Evolutionary conservation across 352 stramenopile genomes (phyloP).

Genomic region (Halophytophthora polymorphica): DNA sequence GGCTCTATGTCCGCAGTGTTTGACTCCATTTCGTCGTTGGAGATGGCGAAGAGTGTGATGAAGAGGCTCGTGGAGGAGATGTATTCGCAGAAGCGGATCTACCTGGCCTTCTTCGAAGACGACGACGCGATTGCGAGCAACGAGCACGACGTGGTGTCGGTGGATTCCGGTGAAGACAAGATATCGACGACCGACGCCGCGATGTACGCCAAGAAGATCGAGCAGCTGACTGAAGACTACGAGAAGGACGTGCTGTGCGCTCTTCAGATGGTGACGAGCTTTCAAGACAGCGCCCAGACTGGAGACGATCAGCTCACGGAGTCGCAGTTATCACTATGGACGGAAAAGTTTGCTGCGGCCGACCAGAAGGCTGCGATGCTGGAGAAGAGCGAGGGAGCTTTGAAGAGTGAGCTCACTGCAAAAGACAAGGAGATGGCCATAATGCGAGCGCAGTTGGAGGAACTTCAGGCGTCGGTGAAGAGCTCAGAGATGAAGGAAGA

Average conservation of each 20-base stretch:
- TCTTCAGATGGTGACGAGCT: constrained; percentile 35
- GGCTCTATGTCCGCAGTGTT: constrained; percentile 31
- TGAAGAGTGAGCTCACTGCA: constrained; percentile 24
- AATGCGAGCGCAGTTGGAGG: constrained; percentile 24
- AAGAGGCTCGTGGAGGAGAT: constrained; percentile 48
- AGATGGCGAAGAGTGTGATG: constrained; percentile 44
- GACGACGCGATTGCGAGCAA: constrained; percentile 11
- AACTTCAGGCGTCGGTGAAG: constrained; percentile 35
- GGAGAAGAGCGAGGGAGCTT: constrained; percentile 18
- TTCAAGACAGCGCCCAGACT: constrained; percentile 15
- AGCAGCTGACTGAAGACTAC: constrained; percentile 26
- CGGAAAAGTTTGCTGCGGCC: constrained; percentile 15
- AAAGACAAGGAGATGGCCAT: constrained; percentile 24
- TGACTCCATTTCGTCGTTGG: constrained; percentile 42
- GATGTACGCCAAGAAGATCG: constrained; percentile 20
- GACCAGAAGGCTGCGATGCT: constrained; percentile 16
- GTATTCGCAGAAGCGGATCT: constrained; percentile 49
- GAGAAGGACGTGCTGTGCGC: constrained; percentile 30
- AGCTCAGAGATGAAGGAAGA: constrained; percentile 56
- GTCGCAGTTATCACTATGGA: constrained; percentile 11
- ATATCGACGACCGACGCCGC: constrained; percentile 5
- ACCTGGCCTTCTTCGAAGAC: constrained; percentile 32
- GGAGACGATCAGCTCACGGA: constrained; percentile 2
- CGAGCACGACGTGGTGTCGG: background rate
- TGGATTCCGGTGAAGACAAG: constrained; percentile 3